Evolutionary conservation across 768 basidiomycete genomes (phyloP), one percentile per base, ranked within the genome.

Genomic region (Boletus sensibilis): DNA sequence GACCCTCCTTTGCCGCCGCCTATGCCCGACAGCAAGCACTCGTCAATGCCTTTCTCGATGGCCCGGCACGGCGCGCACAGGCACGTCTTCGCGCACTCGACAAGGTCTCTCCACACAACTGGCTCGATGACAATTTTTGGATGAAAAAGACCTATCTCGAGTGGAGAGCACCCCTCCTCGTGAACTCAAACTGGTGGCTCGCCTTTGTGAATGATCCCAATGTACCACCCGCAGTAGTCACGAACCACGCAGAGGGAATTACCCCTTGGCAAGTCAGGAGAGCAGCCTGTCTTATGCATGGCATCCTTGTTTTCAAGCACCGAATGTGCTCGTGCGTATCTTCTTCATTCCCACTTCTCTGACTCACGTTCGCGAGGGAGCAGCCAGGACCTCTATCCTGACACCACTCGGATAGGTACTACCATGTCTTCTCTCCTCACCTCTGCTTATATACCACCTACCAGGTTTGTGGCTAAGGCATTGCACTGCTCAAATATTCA

Each of bases 121-220:
- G 95, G 95, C 81, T 98, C 12, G 84, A 95, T 60, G 94, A 98
- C 69, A 93, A 90, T 53, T 87, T 96, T 62, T 98, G 95, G 96
- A 74, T 84, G 55, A 84, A 88, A 63, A 88, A 88, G 63, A 85
- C 92, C 1, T 98, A 98, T 70, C 85, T 90, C 47, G 88, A 91
- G 72, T 92, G 87, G 86, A 82, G 95, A 33, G 82, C 83, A 0
- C 94, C 95, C 0, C 75, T 98, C 12, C 77, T 90, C 53, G 74
- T 98, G 61, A 88, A 98, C 70, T 95, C 94, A 4, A 98, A 97
- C 67, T 98, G 94, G 94, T 98, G 95, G 95, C 76, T 97, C 23
- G 78, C 92, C 3, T 90, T 94, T 68, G 76, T 79, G 41, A 86
- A 95, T 58, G 94, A 97, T 71, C 66, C 79, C 3, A 75, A 65